phyloP scores from a whole-genome alignment of 2,329 filamentous ascomycete species.

The Fusarium sarcochroum region DNA sequence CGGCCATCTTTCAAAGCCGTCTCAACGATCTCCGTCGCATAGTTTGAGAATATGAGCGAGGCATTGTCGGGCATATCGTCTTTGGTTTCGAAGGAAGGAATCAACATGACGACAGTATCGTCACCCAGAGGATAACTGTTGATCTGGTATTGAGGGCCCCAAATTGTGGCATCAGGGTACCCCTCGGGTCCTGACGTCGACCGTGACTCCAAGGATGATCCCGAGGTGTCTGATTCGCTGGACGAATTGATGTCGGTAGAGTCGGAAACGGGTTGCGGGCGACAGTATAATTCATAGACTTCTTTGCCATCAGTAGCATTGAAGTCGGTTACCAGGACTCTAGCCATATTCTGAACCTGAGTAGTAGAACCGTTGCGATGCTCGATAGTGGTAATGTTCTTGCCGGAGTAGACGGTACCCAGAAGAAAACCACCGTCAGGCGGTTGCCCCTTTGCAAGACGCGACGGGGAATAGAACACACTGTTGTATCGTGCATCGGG shows the following conservation, averaged over 20 bases:
- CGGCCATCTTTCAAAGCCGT: conserved; percentile 11
- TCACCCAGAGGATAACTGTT: conserved; percentile 2
- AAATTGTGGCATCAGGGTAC: conserved; percentile 1
- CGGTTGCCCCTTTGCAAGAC: background rate
- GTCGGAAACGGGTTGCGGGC: background rate
- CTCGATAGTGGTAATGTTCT: background rate
- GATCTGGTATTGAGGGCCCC: conserved; percentile 11
- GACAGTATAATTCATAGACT: background rate
- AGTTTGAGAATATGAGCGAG: background rate
- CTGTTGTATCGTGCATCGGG: conserved; percentile 11
- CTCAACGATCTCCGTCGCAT: background rate
- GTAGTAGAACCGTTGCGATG: conserved; percentile 7
- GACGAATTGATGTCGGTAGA: too few species aligned
- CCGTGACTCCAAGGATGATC: background rate
- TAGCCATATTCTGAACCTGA: background rate
- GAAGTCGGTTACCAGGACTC: too few species aligned
- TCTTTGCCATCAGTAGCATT: background rate
- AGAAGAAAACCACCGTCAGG: too few species aligned
- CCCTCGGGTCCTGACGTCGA: background rate
- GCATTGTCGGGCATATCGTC: too few species aligned
- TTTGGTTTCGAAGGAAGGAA: background rate
- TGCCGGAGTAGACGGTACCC: background rate
- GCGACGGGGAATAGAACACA: background rate
- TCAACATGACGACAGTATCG: conserved; percentile 5
- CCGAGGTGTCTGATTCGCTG: background rate